Conservation (phyloP, 345 rosid species). For the Euclidium syriacum region DNA sequence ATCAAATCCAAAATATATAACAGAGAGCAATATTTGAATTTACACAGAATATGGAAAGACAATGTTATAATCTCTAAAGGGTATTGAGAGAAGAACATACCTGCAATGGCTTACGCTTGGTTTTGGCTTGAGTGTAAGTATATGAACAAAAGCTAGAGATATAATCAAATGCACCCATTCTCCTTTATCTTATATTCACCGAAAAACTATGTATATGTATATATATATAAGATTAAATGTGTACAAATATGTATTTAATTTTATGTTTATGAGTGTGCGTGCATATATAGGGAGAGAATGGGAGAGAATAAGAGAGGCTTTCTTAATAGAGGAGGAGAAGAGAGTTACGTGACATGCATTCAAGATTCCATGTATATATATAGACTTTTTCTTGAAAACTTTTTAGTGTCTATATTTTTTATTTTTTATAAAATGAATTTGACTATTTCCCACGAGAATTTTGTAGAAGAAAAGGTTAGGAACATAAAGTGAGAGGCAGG, state of each 20-base stretch:
- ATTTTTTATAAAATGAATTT: not conserved
- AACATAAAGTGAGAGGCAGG: not conserved
- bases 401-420: not conserved
- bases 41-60: no score
- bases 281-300: conserved; percentile 6
- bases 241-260: not conserved
- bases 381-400: conserved; percentile 4
- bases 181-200: conserved; percentile 20
- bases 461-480: not conserved
- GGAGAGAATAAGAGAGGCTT: conserved; percentile 11
- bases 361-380: conserved; percentile 29
- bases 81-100: conserved; percentile 24
- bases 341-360: conserved; percentile 31
- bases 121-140: conserved; percentile 47
- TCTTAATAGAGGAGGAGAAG: conserved; percentile 32
- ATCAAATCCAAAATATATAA: not conserved
- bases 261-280: not conserved
- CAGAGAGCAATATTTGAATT: not conserved
- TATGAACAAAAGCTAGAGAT: conserved; percentile 76
- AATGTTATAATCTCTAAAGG: no score
- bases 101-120: conserved; percentile 89
- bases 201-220: not conserved
- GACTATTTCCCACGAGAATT: not conserved
- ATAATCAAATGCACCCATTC: conserved; percentile 88
- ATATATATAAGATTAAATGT: conserved; percentile 10